A percentile compares a stretch with the other conserved stretches of the same genome.
Evolutionary conservation across 2,329 filamentous ascomycete genomes (phyloP).

Genomic region (Escovopsis sp.): DNA sequence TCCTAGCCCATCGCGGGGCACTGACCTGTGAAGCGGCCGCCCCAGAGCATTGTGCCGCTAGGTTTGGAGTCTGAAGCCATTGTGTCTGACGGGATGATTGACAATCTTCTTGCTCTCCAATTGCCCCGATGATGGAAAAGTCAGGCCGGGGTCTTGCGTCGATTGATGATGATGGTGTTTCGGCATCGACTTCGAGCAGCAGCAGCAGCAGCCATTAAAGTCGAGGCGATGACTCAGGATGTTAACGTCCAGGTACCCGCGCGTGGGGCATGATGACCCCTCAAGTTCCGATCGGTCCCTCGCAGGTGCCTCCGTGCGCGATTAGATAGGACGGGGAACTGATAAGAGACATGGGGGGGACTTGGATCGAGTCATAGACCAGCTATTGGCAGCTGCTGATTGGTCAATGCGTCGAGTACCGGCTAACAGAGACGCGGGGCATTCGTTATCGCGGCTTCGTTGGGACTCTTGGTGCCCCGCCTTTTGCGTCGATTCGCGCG

Average conservation of each 20-base stretch:
- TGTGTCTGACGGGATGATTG: not conserved
- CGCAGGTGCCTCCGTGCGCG: too few relatives aligned
- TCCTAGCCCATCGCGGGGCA: conserved; percentile 1
- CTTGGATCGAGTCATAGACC: not conserved
- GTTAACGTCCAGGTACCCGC: too few relatives aligned
- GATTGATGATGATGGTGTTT: too few relatives aligned
- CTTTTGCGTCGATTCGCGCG: not conserved
- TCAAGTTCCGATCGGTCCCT: too few relatives aligned
- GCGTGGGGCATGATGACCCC: too few relatives aligned
- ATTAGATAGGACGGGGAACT: too few relatives aligned
- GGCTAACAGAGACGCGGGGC: not conserved
- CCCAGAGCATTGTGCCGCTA: conserved; percentile 24
- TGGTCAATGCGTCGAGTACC: not conserved
- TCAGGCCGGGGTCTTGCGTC: too few relatives aligned
- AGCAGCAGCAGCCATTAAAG: too few relatives aligned
- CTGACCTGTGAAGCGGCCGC: conserved; percentile 36
- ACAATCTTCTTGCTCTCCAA: not conserved
- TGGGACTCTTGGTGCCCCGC: not conserved
- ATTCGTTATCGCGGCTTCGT: not conserved
- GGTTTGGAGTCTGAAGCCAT: conserved; percentile 17
- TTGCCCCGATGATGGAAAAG: not conserved
- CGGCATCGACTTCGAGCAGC: too few relatives aligned
- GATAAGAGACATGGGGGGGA: not conserved
- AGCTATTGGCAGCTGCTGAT: not conserved
- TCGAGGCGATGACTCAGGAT: too few relatives aligned